Base-by-base conservation (phyloP, 1,284 basidiomycete species). In the Athelia psychrophila region DNA sequence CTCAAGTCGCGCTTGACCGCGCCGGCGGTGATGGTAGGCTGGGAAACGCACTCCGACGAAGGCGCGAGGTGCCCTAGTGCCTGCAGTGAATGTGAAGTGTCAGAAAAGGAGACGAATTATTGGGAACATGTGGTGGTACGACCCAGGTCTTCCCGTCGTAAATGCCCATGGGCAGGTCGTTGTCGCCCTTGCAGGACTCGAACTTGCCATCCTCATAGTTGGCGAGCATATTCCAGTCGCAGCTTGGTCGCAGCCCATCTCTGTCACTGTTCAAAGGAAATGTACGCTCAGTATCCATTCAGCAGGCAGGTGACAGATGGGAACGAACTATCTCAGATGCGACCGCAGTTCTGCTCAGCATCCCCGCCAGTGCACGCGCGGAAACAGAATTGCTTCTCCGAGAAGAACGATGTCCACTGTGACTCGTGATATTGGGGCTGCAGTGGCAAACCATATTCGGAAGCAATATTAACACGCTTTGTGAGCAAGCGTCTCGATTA, bases 361-460 rank as follows among this genome's bases (percentile, higher is more conserved):
- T 79, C 76, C 19, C 74, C 70, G 27, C 81, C 83, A 50, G 73
- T 66, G 62, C 84, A 86, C 24, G 82, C 83, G 50, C 83, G 75
- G 71, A 86, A 76, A 69, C 83, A 86, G 68, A 86, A 88, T 56
- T 80, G 72, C 25, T 52, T 68, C 47, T 74, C 70, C 6, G 76
- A 78, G n/a, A 57, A 83, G 68, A 81, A 80, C 54, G 74, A 75
- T 19, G 78, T 79, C 68, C 79, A n/a, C n/a, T n/a, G n/a, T n/a
- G n/a, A 81, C 60, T 85, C 83, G 51, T 76, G n/a, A n/a, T n/a
- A n/a, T n/a, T n/a, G n/a, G n/a, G n/a, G n/a, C n/a, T n/a, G n/a
- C n/a, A n/a, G n/a, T n/a, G n/a, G 75, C n/a, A n/a, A n/a, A n/a
- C n/a, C n/a, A n/a, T n/a, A n/a, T n/a, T n/a, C n/a, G n/a, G n/a